These are phyloP conservation scores for Paecilomyces fulvus DNA, from an alignment of 2,329 filamentous ascomycete genomes.

Conservation along the genomic window DNA sequence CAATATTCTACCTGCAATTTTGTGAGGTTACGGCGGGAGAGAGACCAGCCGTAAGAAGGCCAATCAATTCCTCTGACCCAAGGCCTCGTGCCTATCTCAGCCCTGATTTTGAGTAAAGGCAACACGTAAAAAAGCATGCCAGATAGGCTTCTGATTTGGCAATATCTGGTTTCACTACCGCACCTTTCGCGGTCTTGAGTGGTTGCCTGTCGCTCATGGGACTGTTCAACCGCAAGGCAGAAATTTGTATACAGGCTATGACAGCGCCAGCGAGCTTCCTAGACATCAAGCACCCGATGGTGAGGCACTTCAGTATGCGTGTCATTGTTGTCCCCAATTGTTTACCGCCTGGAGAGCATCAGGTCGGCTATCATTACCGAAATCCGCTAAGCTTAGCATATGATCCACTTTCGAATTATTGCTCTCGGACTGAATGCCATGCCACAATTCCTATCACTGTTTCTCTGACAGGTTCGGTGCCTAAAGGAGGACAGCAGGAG, in stretches of 20 bases:
- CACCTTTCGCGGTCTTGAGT: not conserved
- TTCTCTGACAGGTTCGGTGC: not conserved
- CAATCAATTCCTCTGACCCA: not conserved
- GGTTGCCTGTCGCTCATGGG: not conserved
- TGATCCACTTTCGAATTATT: not conserved
- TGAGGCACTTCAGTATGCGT: not conserved
- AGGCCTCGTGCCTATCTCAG: not conserved
- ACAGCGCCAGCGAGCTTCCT: not conserved
- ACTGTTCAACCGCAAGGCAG: not conserved
- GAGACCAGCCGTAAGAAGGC: not conserved
- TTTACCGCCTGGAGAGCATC: not conserved
- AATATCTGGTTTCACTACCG: not conserved
- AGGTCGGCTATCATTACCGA: not conserved
- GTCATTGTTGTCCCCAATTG: not conserved
- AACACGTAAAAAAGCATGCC: not conserved
- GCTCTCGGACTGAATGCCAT: not conserved
- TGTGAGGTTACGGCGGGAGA: too few relatives aligned
- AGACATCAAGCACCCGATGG: not conserved
- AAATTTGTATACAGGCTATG: not conserved
- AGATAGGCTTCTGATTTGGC: not conserved
- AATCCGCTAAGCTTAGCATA: not conserved
- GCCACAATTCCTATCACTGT: not conserved
- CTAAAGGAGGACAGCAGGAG: not conserved
- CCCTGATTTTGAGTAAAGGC: not conserved
- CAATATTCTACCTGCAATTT: too few relatives aligned